Conservation (phyloP, 768 basidiomycete species). For the Leccinum longicurvipes region DNA sequence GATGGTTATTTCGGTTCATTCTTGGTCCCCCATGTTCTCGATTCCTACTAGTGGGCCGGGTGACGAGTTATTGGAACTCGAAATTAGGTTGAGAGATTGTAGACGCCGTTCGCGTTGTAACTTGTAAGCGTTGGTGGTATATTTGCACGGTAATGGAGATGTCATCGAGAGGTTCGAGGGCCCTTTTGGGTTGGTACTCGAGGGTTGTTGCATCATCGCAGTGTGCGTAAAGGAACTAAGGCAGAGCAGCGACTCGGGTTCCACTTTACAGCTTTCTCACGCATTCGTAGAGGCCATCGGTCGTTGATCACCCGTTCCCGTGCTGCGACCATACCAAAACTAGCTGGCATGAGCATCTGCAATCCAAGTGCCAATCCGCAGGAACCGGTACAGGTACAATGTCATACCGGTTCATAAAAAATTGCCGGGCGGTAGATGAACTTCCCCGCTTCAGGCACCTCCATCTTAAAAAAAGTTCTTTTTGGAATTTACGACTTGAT, state of each 20-base stretch:
- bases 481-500: neutral
- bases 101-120: too few species aligned
- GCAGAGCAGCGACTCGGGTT: too few species aligned
- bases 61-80: too few species aligned
- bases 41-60: neutral
- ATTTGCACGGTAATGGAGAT: too few species aligned
- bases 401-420: neutral
- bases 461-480: neutral
- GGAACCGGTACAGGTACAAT: neutral
- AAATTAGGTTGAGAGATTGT: neutral
- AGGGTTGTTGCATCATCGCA: too few species aligned
- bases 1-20: slow-evolving; percentile 50
- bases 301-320: neutral
- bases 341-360: neutral
- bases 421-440: neutral
- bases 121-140: too few species aligned
- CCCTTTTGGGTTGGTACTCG: too few species aligned
- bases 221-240: too few species aligned
- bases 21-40: slow-evolving; percentile 22
- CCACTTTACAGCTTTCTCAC: too few species aligned
- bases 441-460: neutral
- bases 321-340: neutral
- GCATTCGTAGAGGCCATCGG: neutral
- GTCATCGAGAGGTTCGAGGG: too few species aligned
- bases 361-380: neutral